Conservation (phyloP, 495 filamentous ascomycete species). For the Achaetomiella virescens region DNA sequence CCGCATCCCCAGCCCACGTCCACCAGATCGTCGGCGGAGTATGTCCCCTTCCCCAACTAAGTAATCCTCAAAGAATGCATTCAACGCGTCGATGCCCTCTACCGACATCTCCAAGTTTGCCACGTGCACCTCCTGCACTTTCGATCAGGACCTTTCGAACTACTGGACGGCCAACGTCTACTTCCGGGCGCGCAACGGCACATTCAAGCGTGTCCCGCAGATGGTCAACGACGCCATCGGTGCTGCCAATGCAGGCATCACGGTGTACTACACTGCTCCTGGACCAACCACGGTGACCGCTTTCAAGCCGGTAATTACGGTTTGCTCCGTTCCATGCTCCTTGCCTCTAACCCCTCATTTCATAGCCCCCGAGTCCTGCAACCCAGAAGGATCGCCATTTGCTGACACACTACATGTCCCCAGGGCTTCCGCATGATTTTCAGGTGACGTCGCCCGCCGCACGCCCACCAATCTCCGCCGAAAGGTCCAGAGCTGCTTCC, state of each 20-base stretch:
- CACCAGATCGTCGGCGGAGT: slow-evolving; percentile 45
- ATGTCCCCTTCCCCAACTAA: background rate
- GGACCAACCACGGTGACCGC: slow-evolving; percentile 41
- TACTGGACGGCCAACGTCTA: slow-evolving; percentile 52
- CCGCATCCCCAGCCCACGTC: slow-evolving; percentile 31
- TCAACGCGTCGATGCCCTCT: slow-evolving; percentile 39
- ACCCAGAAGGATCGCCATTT: no score
- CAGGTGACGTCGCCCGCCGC: slow-evolving; percentile 36
- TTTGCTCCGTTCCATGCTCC: no score
- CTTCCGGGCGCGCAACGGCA: slow-evolving; percentile 47
- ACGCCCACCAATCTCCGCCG: slow-evolving; percentile 25
- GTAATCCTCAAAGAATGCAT: slow-evolving; percentile 23
- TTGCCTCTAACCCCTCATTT: slow-evolving; percentile 8
- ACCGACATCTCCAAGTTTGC: slow-evolving; percentile 34
- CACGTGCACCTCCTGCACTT: slow-evolving; percentile 39
- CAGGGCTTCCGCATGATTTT: slow-evolving; percentile 49
- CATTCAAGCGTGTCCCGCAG: slow-evolving; percentile 42
- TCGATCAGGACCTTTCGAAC: slow-evolving; percentile 43
- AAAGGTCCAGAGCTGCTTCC: slow-evolving; percentile 39
- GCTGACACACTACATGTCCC: no score
- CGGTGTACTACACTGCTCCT: slow-evolving; percentile 26
- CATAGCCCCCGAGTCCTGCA: no score
- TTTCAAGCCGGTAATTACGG: slow-evolving; percentile 45
- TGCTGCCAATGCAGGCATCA: slow-evolving; percentile 23
- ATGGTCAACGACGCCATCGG: slow-evolving; percentile 23